A percentile compares a stretch with the other conserved stretches of the same genome.
These are phyloP conservation scores for Podochytrium sp. DNA, from an alignment of 192 early-diverging fungal species.

Conservation along the genomic window DNA sequence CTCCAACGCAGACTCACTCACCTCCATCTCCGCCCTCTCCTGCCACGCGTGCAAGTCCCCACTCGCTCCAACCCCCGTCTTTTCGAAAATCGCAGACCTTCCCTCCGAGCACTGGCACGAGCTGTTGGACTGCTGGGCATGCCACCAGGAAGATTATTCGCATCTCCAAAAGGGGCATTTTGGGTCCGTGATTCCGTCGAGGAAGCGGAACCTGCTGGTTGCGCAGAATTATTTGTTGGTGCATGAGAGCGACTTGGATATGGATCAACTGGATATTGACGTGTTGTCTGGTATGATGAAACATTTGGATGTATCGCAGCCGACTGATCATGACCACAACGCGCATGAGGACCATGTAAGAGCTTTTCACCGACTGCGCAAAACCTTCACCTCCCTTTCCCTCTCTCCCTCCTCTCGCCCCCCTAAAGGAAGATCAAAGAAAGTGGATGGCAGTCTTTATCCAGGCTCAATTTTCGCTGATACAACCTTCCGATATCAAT, in stretches of 20 bases:
- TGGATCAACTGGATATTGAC: constrained; percentile 32
- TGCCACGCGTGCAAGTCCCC: constrained; percentile 31
- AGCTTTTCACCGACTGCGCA: too few species aligned
- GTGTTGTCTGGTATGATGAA: neutral
- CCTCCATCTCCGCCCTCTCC: constrained; percentile 22
- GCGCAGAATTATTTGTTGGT: constrained; percentile 40
- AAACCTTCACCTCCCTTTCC: neutral
- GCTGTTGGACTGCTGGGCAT: constrained; percentile 60
- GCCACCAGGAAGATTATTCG: constrained; percentile 59
- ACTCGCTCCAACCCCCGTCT: neutral
- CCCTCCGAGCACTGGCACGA: constrained; percentile 62
- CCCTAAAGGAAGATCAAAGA: constrained; percentile 20
- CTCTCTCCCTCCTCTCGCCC: neutral
- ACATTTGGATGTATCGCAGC: neutral
- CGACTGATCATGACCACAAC: constrained; percentile 2
- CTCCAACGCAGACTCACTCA: neutral
- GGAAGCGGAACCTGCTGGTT: constrained; percentile 33
- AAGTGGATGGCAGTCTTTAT: constrained; percentile 35
- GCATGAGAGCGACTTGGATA: constrained; percentile 42
- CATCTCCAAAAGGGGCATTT: constrained; percentile 40
- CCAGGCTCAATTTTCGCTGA: constrained; percentile 38
- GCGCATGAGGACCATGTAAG: neutral
- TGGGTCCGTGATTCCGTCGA: constrained; percentile 42
- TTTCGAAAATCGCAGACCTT: constrained; percentile 38
- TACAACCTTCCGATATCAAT: constrained; percentile 53